A percentile compares a stretch with the other conserved stretches of the same genome.
Evolutionary conservation across 257 asterid species (phyloP).

Genomic region (Phtheirospermum japonicum): DNA sequence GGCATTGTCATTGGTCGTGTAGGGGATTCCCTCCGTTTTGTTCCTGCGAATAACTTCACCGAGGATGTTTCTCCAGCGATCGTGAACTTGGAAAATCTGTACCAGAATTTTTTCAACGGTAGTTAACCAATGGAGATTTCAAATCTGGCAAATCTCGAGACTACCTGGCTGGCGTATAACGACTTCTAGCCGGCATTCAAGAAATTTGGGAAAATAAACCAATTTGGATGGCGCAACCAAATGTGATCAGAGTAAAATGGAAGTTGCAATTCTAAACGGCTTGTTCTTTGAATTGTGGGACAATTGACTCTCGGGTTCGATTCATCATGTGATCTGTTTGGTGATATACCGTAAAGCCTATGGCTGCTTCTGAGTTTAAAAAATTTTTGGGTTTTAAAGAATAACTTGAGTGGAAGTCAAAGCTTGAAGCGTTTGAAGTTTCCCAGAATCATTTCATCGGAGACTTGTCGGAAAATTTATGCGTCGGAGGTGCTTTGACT

Average conservation of each 20-base stretch:
- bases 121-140: slow-evolving; percentile 65
- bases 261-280: slow-evolving; percentile 39
- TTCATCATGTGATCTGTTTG: slow-evolving; percentile 54
- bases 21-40: no score
- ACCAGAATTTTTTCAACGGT: slow-evolving; percentile 57
- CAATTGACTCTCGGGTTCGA: slow-evolving; percentile 55
- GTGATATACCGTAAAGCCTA: slow-evolving; percentile 56
- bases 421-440: slow-evolving; percentile 67
- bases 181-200: slow-evolving; percentile 60
- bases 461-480: slow-evolving; percentile 59
- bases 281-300: slow-evolving; percentile 42
- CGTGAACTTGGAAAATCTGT: slow-evolving; percentile 48
- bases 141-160: slow-evolving; percentile 56
- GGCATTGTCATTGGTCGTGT: no score
- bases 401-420: slow-evolving; percentile 63
- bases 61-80: slow-evolving; percentile 68
- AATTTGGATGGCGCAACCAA: slow-evolving; percentile 45
- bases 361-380: slow-evolving; percentile 48
- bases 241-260: slow-evolving; percentile 35
- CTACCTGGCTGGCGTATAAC: slow-evolving; percentile 49
- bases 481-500: slow-evolving; percentile 49
- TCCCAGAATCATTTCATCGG: slow-evolving; percentile 64
- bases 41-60: slow-evolving; percentile 79
- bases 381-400: slow-evolving; percentile 46
- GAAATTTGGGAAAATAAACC: slow-evolving; percentile 40